A percentile compares a stretch with the other conserved stretches of the same genome.
These are phyloP conservation scores for Mycena floridula DNA, from an alignment of 768 basidiomycete genomes.

Conservation along the genomic window DNA sequence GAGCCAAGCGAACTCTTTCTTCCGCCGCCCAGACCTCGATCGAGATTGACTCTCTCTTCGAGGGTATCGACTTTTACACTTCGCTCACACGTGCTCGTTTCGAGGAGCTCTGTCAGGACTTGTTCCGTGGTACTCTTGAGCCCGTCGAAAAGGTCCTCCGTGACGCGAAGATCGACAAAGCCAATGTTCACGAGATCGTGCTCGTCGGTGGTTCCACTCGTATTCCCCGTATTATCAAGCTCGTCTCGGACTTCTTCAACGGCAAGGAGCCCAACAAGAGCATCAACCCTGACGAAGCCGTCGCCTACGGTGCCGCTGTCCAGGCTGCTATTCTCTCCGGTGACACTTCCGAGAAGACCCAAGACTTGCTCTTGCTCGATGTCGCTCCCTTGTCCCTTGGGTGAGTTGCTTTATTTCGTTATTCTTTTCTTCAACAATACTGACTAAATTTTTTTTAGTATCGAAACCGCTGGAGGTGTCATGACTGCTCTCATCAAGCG, in stretches of 20 bases:
- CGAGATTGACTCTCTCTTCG: constrained; percentile 96
- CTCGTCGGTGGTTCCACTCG: constrained; percentile 97
- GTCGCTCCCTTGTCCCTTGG: constrained; percentile 82
- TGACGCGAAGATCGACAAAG: constrained; percentile 97
- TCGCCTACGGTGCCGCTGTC: constrained; percentile 97
- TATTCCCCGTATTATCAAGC: constrained; percentile 96
- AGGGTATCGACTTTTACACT: constrained; percentile 98
- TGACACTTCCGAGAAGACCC: constrained; percentile 96
- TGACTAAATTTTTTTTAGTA: constrained; percentile 38
- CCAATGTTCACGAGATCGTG: constrained; percentile 93
- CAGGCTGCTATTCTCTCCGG: constrained; percentile 98
- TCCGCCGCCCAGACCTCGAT: constrained; percentile 95
- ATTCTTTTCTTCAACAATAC: constrained; percentile 26
- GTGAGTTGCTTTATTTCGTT: constrained; percentile 24
- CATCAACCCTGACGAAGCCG: constrained; percentile 99
- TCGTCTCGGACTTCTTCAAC: constrained; percentile 97
- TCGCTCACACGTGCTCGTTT: constrained; percentile 97
- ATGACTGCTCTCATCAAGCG: constrained; percentile 99
- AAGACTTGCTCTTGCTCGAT: constrained; percentile 93
- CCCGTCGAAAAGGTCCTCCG: constrained; percentile 97
- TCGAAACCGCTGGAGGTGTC: constrained; percentile 98
- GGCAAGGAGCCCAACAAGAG: constrained; percentile 99
- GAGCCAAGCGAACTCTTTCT: constrained; percentile 97
- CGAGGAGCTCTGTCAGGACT: constrained; percentile 91
- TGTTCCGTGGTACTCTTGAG: constrained; percentile 91